Evolutionary conservation across 225 moss, liverwort and hornwort species (phyloP).

Genomic region (Pseudoscleropodium purum): DNA sequence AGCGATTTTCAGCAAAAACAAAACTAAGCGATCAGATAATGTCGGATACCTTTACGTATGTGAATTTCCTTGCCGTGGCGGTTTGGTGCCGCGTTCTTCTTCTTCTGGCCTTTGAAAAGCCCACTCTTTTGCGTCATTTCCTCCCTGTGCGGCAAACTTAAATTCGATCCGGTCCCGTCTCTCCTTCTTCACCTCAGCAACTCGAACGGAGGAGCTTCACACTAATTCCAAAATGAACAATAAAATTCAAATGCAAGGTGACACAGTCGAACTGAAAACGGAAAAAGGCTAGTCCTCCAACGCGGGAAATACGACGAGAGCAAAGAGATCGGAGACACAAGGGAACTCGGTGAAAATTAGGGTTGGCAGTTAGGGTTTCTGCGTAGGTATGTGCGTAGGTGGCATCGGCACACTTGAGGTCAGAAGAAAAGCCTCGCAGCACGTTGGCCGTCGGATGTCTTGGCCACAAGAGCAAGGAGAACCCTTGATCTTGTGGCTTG

Average conservation of each 20-base stretch:
- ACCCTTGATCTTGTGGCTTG: neutral
- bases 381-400: too few relatives aligned
- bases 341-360: neutral
- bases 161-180: neutral
- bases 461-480: neutral
- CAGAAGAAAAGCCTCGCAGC: neutral
- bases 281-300: neutral
- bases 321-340: too few relatives aligned
- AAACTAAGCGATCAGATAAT: neutral
- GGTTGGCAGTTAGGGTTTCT: neutral
- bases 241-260: neutral
- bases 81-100: slow-evolving; percentile 31
- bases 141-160: neutral
- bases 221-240: neutral
- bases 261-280: neutral
- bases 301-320: too few relatives aligned
- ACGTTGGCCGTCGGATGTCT: neutral
- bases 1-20: neutral
- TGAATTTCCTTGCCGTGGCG: slow-evolving; percentile 72
- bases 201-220: neutral
- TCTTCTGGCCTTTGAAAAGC: slow-evolving; percentile 85
- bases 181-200: neutral
- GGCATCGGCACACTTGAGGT: neutral
- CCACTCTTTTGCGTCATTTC: slow-evolving; percentile 79
- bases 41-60: slow-evolving; percentile 57